These are phyloP conservation scores for Fusarium drepaniforme DNA, from an alignment of 2,329 filamentous ascomycete species.

Conservation along the genomic window DNA sequence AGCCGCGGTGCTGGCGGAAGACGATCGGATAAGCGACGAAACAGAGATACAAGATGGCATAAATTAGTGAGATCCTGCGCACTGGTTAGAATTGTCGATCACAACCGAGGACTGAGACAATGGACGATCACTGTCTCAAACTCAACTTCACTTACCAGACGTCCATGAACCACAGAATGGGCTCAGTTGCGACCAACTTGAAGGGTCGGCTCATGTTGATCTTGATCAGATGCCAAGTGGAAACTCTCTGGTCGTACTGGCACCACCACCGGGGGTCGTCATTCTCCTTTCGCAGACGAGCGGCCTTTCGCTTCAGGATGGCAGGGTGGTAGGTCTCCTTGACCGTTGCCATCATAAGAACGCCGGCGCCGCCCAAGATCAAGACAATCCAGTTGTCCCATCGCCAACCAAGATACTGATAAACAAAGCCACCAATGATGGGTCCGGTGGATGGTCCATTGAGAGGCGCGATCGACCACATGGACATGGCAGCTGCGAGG, in stretches of 20 bases:
- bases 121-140: neutral
- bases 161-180: constrained; percentile 80
- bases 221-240: constrained; percentile 76
- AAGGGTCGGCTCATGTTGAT: constrained; percentile 84
- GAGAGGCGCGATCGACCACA: constrained; percentile 87
- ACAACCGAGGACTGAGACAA: neutral
- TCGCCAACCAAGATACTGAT: constrained; percentile 83
- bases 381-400: constrained; percentile 88
- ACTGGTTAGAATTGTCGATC: constrained; percentile 12
- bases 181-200: constrained; percentile 81
- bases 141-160: constrained; percentile 63
- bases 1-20: constrained; percentile 80
- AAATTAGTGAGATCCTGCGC: constrained; percentile 81
- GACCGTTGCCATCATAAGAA: constrained; percentile 69
- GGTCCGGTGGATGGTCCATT: constrained; percentile 71
- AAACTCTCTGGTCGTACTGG: constrained; percentile 79
- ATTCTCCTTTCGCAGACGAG: constrained; percentile 73
- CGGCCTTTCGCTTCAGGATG: constrained; percentile 76
- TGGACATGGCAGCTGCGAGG: constrained; percentile 83
- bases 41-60: constrained; percentile 89
- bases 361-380: constrained; percentile 75
- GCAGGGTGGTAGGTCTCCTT: constrained; percentile 83
- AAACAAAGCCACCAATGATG: constrained; percentile 78
- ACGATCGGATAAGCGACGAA: constrained; percentile 93
- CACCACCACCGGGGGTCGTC: constrained; percentile 82